Conservation (phyloP, 2,329 filamentous ascomycete genomes). For the Plectosphaerella plurivora region DNA sequence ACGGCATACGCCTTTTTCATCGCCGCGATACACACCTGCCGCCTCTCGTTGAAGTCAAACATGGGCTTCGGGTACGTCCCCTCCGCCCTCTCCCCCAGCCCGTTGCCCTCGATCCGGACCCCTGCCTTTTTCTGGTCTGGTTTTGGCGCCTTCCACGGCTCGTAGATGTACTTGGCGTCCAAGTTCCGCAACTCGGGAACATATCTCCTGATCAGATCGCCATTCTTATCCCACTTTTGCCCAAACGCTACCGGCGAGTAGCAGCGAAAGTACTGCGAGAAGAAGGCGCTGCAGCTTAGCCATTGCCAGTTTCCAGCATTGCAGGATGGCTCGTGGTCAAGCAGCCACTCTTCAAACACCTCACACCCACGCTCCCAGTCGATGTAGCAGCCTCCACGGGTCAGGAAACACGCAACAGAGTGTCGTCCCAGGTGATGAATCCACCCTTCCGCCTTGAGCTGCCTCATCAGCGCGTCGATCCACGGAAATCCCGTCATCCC, state of each 20-base stretch:
- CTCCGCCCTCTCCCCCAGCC: conserved; percentile 33
- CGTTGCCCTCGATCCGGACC: conserved; percentile 55
- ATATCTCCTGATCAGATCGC: conserved; percentile 58
- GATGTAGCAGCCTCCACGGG: conserved; percentile 71
- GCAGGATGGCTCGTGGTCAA: conserved; percentile 71
- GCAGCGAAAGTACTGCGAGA: conserved; percentile 64
- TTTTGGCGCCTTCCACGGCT: conserved; percentile 71
- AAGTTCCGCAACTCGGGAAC: conserved; percentile 62
- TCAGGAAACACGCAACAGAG: conserved; percentile 77
- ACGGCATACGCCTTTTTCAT: conserved; percentile 69
- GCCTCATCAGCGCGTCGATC: conserved; percentile 78
- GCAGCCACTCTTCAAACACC: conserved; percentile 71
- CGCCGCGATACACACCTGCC: conserved; percentile 57
- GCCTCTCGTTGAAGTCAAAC: conserved; percentile 66
- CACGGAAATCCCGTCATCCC: conserved; percentile 73
- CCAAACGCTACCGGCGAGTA: conserved; percentile 69
- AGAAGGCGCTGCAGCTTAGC: conserved; percentile 73
- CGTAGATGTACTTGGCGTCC: conserved; percentile 69
- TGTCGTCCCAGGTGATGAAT: conserved; percentile 76
- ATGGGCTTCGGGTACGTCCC: conserved; percentile 68
- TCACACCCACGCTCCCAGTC: conserved; percentile 76
- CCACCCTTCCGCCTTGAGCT: conserved; percentile 68
- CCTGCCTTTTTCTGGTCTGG: conserved; percentile 65
- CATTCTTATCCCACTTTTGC: conserved; percentile 71
- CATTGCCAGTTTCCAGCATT: conserved; percentile 78